These are phyloP conservation scores for Amanita fuliginea DNA, from an alignment of 768 basidiomycete genomes.

Conservation along the genomic window DNA sequence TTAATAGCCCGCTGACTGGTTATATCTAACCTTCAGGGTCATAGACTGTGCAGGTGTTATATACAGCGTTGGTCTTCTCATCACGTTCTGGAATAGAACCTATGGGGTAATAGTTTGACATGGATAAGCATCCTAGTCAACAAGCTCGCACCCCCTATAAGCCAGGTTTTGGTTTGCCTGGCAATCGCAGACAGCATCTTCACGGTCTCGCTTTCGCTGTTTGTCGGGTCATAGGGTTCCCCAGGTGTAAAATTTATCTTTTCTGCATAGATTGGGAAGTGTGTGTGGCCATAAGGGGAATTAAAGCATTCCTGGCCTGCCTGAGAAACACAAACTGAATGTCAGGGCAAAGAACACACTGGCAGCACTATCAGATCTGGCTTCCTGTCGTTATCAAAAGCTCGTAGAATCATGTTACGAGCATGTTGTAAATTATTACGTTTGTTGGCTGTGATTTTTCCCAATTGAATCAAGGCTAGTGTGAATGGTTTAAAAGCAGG, in stretches of 20 bases:
- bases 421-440: conserved; percentile 75
- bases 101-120: conserved; percentile 17
- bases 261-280: conserved; percentile 83
- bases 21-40: conserved; percentile 51
- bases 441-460: conserved; percentile 63
- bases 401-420: conserved; percentile 65
- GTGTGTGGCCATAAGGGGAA: conserved; percentile 68
- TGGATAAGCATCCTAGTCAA: not conserved
- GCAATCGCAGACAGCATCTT: conserved; percentile 75
- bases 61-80: conserved; percentile 49
- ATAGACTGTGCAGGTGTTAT: conserved; percentile 91
- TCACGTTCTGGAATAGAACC: conserved; percentile 92
- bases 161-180: conserved; percentile 69
- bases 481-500: conserved; percentile 56
- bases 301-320: conserved; percentile 72
- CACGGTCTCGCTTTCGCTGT: conserved; percentile 63
- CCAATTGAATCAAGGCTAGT: conserved; percentile 85
- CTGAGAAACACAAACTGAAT: not conserved
- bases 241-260: conserved; percentile 54
- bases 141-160: conserved; percentile 70
- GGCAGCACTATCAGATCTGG: conserved; percentile 81
- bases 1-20: conserved; percentile 2
- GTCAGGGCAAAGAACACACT: conserved; percentile 26
- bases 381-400: conserved; percentile 35
- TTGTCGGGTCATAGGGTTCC: conserved; percentile 41